Conservation (phyloP, 2,329 filamentous ascomycete genomes). For the Venturia asperata region DNA sequence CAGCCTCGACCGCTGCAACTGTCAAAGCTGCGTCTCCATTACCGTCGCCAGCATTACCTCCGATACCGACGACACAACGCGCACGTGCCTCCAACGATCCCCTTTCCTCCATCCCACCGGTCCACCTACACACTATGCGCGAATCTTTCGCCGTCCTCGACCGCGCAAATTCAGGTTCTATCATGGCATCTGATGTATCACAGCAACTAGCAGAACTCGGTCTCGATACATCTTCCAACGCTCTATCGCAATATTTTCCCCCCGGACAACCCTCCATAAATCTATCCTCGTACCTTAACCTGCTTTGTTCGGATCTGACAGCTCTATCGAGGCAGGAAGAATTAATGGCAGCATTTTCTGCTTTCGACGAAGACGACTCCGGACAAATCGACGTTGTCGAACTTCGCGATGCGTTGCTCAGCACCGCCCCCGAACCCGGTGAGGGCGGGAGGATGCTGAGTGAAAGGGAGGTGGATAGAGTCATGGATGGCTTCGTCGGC, state of each 20-base stretch:
- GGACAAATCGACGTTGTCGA: constrained; percentile 83
- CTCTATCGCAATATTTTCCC: constrained; percentile 78
- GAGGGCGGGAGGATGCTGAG: constrained; percentile 53
- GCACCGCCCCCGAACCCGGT: constrained; percentile 72
- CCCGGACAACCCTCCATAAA: constrained; percentile 60
- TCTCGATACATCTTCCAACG: constrained; percentile 62
- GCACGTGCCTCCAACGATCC: constrained; percentile 44
- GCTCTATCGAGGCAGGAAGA: constrained; percentile 72
- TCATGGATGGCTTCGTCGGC: constrained; percentile 80
- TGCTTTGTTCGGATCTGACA: constrained; percentile 65
- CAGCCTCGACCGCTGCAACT: constrained; percentile 16
- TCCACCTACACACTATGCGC: constrained; percentile 78
- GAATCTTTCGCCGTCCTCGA: constrained; percentile 94
- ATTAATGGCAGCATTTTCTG: constrained; percentile 81
- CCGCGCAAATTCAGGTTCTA: constrained; percentile 73
- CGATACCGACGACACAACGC: constrained; percentile 23
- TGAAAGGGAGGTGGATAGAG: constrained; percentile 71
- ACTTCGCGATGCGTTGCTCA: constrained; percentile 72
- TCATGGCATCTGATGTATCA: constrained; percentile 74
- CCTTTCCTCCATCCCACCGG: constrained; percentile 66
- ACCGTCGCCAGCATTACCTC: constrained; percentile 19
- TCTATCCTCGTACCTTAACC: constrained; percentile 78
- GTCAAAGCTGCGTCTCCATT: constrained; percentile 12
- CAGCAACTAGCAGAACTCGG: constrained; percentile 85
- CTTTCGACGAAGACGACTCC: constrained; percentile 92